Base-by-base conservation (phyloP, 2,329 filamentous ascomycete genomes). In the Apiospora aurea region DNA sequence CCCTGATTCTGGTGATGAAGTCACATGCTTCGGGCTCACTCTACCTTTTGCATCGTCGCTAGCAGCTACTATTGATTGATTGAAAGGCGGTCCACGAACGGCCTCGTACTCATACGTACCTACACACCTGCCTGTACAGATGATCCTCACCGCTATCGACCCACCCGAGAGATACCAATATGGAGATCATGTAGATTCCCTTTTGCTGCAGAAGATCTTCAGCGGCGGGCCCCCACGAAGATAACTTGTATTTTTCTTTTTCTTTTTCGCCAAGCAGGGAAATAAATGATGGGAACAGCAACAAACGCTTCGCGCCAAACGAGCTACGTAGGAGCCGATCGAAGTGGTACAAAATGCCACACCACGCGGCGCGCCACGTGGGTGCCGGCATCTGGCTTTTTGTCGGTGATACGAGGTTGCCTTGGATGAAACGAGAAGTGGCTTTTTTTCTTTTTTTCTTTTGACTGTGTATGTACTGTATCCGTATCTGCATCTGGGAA, bases 341-440 rank as follows among this genome's bases (percentile, higher is more conserved):
- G 34, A 38, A 13, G 57, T 64, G n/a, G 21, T 7, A 64, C 57
- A 26, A 38, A 11, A 64, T 64, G 57, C 57, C 57, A 64, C 34
- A 14, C 34, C 57, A 64, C 57, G 57, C 57, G 34, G 34, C 57
- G 41, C 10, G 18, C 57, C 57, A 64, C 57, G 57, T 64, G 57
- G 57, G 57, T 64, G 34, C 29, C 57, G 41, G 18, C 57, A 64
- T 64, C 57, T 64, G 34, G 34, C 41, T n/a, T 64, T 34, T 64
- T 64, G 34, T 41, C 13, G 34, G 57, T 64, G 57, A n/a, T 64
- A 64, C 57, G 21, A 64, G 13, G 57, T 41, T 34, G 57, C 34
- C 57, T 41, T 64, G 57, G 34, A 64, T 64, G 29, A 41, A 64
- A 64, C 57, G 18, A 64, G 34, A 64, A 41, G 57, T 64, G 57